Evolutionary conservation across 2,329 filamentous ascomycete genomes (phyloP), one percentile per base, ranked within the genome.

Genomic region (Penicillium frequentans): DNA sequence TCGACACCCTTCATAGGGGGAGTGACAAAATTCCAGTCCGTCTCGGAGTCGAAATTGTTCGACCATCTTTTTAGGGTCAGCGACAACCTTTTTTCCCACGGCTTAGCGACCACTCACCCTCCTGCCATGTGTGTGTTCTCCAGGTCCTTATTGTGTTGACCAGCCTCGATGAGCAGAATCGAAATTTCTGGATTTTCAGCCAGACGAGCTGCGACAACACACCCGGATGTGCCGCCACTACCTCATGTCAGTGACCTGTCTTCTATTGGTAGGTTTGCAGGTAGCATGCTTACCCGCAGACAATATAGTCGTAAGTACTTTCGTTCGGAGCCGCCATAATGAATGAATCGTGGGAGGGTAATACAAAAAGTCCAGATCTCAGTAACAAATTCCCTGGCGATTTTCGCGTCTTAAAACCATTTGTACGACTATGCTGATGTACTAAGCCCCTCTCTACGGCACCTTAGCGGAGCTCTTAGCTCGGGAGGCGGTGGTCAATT

Each of bases 191-290:
- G 68, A 33, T 80, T 75, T 62, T 81, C 79, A 0, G 79, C 78
- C 2, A 81, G 70, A 14, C 79, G 78, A 13, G 73, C 77, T 23
- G 79, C 79, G 33, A 81, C 75, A 1, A 81, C 79, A 61, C 79
- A 80, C 21, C 79, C 79, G 5, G 79, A 72, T 7, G 79, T 81
- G 7, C 79, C 79, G 37, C 78, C 79, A 52, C 79, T 78, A 10
- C 5, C 23, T 42, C 19, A 27, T 8, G 29, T 37, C 14, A 37
- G 33, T 7, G n/a, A 26, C 13, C 14, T 3, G 4, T 29, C n/a
- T n/a, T 5, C 7, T 33, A 7, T 43, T 24, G 19, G 21, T 44
- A 23, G 21, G 2, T 26, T 13, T 6, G 29, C 29, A 31, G 29
- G 29, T 29, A 26, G 23, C 13, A 29, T 27, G 58, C 63, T 55